phyloP scores from a whole-genome alignment of 2,329 filamentous ascomycete species.

The Cercospora beticola region DNA sequence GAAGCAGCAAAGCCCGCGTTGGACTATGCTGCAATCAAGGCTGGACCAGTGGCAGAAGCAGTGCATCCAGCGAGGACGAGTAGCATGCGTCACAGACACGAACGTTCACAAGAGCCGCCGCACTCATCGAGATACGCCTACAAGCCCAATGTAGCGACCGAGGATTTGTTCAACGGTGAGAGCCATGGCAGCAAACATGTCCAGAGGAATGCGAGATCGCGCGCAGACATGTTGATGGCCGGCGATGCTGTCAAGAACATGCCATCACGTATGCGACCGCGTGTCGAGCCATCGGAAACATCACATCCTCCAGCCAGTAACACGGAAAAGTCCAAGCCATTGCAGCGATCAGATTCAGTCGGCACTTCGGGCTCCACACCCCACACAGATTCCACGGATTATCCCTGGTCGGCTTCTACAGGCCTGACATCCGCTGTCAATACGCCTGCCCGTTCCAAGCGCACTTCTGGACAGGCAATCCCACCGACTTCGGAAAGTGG shows the following conservation, averaged over 20 bases:
- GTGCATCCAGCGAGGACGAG: conserved; percentile 16
- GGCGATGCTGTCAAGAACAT: conserved; percentile 3
- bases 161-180: conserved; percentile 28
- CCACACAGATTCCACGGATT: conserved; percentile 44
- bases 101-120: conserved; percentile 8
- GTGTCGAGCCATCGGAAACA: conserved; percentile 6
- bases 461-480: conserved; percentile 40
- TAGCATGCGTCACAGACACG: conserved; percentile 16
- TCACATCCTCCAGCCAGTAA: conserved; percentile 34
- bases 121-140: conserved; percentile 23
- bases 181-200: conserved; percentile 5
- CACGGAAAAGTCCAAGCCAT: conserved; percentile 34
- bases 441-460: conserved; percentile 44
- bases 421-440: conserved; percentile 45
- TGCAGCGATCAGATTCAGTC: conserved; percentile 29
- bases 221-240: conserved; percentile 34
- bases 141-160: conserved; percentile 17
- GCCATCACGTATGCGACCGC: conserved; percentile 25
- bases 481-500: conserved; percentile 29
- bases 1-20: conserved; percentile 33
- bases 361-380: conserved; percentile 43
- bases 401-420: conserved; percentile 42
- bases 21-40: conserved; percentile 38
- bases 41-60: conserved; percentile 14
- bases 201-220: conserved; percentile 25